These are phyloP conservation scores for Botrytis fragariae DNA, from an alignment of 2,329 filamentous ascomycete genomes.

Conservation along the genomic window DNA sequence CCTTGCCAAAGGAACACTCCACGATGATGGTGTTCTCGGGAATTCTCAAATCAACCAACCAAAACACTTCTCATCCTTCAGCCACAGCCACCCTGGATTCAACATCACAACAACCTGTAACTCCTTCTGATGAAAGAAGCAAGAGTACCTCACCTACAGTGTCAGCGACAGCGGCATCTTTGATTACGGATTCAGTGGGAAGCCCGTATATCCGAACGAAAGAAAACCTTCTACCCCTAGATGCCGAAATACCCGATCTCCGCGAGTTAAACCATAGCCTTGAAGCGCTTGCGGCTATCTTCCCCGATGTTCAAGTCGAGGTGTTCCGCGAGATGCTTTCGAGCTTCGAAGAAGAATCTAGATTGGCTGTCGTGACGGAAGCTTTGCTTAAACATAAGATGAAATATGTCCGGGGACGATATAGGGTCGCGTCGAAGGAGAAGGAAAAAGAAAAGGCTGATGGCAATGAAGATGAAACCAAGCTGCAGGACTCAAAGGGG, in stretches of 20 bases:
- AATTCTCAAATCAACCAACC: constrained; percentile 47
- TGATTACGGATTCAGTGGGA: constrained; percentile 21
- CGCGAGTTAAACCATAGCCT: constrained; percentile 69
- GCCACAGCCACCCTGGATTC: constrained; percentile 30
- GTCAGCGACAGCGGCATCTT: constrained; percentile 24
- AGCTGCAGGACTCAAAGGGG: constrained; percentile 10
- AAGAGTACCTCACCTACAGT: constrained; percentile 37
- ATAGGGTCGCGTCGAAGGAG: constrained; percentile 46
- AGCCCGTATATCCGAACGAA: constrained; percentile 54
- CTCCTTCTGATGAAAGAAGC: constrained; percentile 3
- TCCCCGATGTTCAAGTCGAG: constrained; percentile 77
- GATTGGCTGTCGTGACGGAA: constrained; percentile 74
- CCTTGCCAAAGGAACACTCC: constrained; percentile 25
- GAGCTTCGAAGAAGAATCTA: constrained; percentile 72
- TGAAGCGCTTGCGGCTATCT: constrained; percentile 66
- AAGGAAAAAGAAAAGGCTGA: constrained; percentile 34
- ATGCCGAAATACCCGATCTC: constrained; percentile 58
- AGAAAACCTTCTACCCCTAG: constrained; percentile 49
- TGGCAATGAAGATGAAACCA: constrained; percentile 30
- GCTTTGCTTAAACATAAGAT: constrained; percentile 69
- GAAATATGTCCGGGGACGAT: constrained; percentile 68
- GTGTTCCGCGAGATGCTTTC: constrained; percentile 79
- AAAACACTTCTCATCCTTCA: constrained; percentile 30
- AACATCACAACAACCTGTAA: constrained; percentile 28
- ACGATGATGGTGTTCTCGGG: constrained; percentile 50